These are phyloP conservation scores for Penicillium polonicum DNA, from an alignment of 2,329 filamentous ascomycete species.

Conservation along the genomic window DNA sequence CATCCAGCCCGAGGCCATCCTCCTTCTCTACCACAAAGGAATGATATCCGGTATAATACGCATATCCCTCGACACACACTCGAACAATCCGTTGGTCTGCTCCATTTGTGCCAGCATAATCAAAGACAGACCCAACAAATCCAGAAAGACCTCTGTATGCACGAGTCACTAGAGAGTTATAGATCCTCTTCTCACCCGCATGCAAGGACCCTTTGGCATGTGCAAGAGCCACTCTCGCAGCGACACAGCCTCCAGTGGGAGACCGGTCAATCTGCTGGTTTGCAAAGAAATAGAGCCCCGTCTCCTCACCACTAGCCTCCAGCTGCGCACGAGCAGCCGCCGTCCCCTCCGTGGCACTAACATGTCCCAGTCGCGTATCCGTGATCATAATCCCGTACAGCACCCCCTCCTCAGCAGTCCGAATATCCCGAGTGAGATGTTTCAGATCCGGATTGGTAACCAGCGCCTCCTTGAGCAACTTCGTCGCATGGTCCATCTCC, in stretches of 20 bases:
- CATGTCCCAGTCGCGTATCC: conserved; percentile 13
- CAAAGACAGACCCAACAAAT: conserved; percentile 15
- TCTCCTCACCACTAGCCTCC: conserved; percentile 36
- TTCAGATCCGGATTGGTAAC: conserved; percentile 11
- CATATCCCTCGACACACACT: conserved; percentile 13
- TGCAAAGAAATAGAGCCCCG: conserved; percentile 48
- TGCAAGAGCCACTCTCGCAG: conserved; percentile 39
- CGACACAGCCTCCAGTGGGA: conserved; percentile 40
- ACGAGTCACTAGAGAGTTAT: conserved; percentile 37
- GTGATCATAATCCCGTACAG: conserved; percentile 22
- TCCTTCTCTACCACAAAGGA: conserved; percentile 15
- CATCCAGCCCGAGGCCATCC: conserved; percentile 14
- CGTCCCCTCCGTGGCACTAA: conserved; percentile 19
- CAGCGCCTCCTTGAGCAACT: conserved; percentile 35
- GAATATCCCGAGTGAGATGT: conserved; percentile 2
- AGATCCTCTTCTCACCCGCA: conserved; percentile 30
- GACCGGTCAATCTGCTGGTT: conserved; percentile 51
- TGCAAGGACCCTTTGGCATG: conserved; percentile 29
- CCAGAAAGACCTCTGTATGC: conserved; percentile 12
- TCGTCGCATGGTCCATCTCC: conserved; percentile 34
- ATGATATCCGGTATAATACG: conserved; percentile 17
- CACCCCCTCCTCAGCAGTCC: conserved; percentile 14
- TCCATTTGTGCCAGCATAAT: background rate
- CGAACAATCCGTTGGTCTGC: background rate
- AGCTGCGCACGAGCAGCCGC: conserved; percentile 17